Evolutionary conservation across 441 rosid species (phyloP).

Genomic region (Brassica hybrid): DNA sequence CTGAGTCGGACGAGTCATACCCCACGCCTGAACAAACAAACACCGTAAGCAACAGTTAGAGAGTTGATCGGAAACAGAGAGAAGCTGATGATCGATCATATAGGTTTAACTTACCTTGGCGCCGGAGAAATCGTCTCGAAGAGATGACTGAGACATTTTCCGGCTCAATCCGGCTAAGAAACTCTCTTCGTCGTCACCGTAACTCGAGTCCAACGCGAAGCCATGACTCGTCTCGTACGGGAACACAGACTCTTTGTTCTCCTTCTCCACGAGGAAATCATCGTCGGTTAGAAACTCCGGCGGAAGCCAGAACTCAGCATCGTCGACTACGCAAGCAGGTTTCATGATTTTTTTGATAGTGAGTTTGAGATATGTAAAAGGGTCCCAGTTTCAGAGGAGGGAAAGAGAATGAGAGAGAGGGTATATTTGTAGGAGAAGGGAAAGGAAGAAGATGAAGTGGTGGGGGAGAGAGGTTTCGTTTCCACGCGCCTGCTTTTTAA

Average conservation of each 20-base stretch:
- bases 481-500: slow-evolving; percentile 12
- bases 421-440: slow-evolving; percentile 33
- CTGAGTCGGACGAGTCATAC: slow-evolving; percentile 45
- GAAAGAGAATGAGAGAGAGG: slow-evolving; percentile 20
- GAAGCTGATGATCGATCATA: not conserved
- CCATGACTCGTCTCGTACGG: slow-evolving; percentile 47
- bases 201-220: slow-evolving; percentile 52
- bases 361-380: not conserved
- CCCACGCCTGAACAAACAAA: slow-evolving; percentile 45
- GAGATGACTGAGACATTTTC: slow-evolving; percentile 55
- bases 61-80: not conserved
- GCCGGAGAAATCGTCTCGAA: slow-evolving; percentile 45
- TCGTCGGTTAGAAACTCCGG: slow-evolving; percentile 75
- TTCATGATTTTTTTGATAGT: slow-evolving; percentile 50
- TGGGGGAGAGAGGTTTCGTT: not conserved
- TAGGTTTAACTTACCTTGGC: not conserved
- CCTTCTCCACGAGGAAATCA: slow-evolving; percentile 46
- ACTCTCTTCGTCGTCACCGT: slow-evolving; percentile 60
- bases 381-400: slow-evolving; percentile 42
- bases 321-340: slow-evolving; percentile 52
- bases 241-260: slow-evolving; percentile 22
- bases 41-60: not conserved
- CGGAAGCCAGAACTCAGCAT: slow-evolving; percentile 83
- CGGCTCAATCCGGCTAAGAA: slow-evolving; percentile 54
- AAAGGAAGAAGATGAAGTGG: not conserved